These are phyloP conservation scores for Ustilago sp. DNA, from an alignment of 1,284 basidiomycete species.

Conservation along the genomic window DNA sequence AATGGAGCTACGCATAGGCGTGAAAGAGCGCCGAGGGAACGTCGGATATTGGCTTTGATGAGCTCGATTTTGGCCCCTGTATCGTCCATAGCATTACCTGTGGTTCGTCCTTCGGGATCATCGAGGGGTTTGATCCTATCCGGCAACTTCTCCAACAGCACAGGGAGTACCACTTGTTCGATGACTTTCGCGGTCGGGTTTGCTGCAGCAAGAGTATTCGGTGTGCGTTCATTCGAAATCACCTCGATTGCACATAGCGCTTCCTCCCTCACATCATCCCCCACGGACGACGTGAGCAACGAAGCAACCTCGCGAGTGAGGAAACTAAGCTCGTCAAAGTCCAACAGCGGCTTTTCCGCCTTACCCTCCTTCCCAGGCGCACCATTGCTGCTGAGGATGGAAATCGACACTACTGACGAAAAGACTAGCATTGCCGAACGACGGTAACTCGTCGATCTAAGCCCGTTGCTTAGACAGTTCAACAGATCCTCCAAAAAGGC, in stretches of 20 bases:
- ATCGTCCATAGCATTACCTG: slow-evolving; percentile 41
- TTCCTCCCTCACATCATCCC: slow-evolving; percentile 73
- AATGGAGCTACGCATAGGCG: slow-evolving; percentile 80
- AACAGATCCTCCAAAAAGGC: slow-evolving; percentile 56
- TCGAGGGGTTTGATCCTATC: slow-evolving; percentile 45
- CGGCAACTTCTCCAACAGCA: slow-evolving; percentile 54
- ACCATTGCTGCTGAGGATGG: slow-evolving; percentile 36
- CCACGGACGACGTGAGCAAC: slow-evolving; percentile 74
- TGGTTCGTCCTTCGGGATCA: slow-evolving; percentile 26
- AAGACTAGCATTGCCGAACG: slow-evolving; percentile 58
- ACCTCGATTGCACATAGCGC: slow-evolving; percentile 38
- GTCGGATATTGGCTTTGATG: slow-evolving; percentile 70
- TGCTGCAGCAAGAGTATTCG: slow-evolving; percentile 80
- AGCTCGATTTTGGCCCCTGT: slow-evolving; percentile 37
- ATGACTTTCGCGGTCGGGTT: slow-evolving; percentile 77
- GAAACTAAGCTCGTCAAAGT: slow-evolving; percentile 80
- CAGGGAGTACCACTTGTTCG: slow-evolving; percentile 73
- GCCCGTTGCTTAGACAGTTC: slow-evolving; percentile 55
- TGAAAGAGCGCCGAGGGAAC: slow-evolving; percentile 79
- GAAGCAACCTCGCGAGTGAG: slow-evolving; percentile 83
- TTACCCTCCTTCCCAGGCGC: background rate
- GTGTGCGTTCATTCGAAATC: slow-evolving; percentile 75
- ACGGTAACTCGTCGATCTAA: slow-evolving; percentile 47
- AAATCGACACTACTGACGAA: slow-evolving; percentile 51
- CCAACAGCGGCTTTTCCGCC: slow-evolving; percentile 72